These are phyloP conservation scores for Coemansia sp. DNA, from an alignment of 192 early-diverging fungal species.

Conservation along the genomic window DNA sequence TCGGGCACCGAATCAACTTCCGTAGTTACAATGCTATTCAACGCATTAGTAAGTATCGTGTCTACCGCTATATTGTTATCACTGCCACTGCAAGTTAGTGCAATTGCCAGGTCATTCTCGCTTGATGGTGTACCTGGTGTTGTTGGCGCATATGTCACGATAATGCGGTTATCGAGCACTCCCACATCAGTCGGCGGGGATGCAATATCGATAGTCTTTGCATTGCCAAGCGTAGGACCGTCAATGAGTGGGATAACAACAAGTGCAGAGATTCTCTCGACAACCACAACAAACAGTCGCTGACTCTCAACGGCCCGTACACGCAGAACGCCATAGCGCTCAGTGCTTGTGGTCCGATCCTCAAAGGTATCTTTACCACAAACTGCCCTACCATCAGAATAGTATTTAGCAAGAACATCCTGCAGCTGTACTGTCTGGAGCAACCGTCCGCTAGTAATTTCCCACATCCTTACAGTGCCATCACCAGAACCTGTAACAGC, in stretches of 20 bases:
- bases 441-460: conserved; percentile 60
- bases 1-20: conserved; percentile 3
- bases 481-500: conserved; percentile 87
- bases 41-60: conserved; percentile 2
- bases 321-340: conserved; percentile 47
- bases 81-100: conserved; percentile 4
- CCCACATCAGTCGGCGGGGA: conserved; percentile 31
- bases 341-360: conserved; percentile 32
- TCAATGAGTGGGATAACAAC: conserved; percentile 28
- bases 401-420: conserved; percentile 30
- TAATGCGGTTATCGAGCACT: conserved; percentile 13
- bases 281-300: conserved; percentile 27
- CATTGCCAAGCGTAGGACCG: conserved; percentile 7
- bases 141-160: conserved; percentile 27
- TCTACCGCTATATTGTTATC: conserved; percentile 6
- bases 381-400: conserved; percentile 23
- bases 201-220: conserved; percentile 26
- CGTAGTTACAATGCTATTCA: conserved; percentile 17
- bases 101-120: conserved; percentile 4
- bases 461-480: conserved; percentile 74
- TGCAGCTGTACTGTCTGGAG: conserved; percentile 67
- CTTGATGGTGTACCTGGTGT: background rate
- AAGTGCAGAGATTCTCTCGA: conserved; percentile 38
- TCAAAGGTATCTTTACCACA: conserved; percentile 20
- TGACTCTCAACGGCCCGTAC: conserved; percentile 22